phyloP scores from a whole-genome alignment of 2,329 filamentous ascomycete genomes.

The Calycina herbarum region DNA sequence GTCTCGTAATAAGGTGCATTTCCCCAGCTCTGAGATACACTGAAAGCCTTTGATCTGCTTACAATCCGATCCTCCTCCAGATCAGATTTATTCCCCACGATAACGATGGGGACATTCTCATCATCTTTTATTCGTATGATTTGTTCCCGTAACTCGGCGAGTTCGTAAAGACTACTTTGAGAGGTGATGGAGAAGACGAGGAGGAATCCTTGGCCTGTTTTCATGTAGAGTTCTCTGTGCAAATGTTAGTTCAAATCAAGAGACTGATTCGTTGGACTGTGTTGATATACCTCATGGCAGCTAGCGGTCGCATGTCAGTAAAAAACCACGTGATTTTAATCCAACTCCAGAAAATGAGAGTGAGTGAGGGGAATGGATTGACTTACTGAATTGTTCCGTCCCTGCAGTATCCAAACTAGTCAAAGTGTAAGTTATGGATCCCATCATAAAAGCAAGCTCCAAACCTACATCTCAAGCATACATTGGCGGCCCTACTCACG shows the following conservation, averaged over 20 bases:
- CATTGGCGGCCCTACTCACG: slow-evolving; percentile 64
- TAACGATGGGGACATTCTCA: slow-evolving; percentile 67
- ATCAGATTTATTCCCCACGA: slow-evolving; percentile 74
- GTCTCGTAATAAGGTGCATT: slow-evolving; percentile 75
- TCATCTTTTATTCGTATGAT: slow-evolving; percentile 74
- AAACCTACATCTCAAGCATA: slow-evolving; percentile 67
- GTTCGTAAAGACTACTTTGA: slow-evolving; percentile 65
- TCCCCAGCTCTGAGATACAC: slow-evolving; percentile 67
- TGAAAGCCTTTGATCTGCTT: slow-evolving; percentile 63
- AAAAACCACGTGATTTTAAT: slow-evolving; percentile 25
- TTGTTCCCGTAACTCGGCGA: slow-evolving; percentile 70
- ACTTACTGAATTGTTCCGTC: slow-evolving; percentile 74
- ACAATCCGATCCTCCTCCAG: slow-evolving; percentile 71
- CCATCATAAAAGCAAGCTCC: not conserved
- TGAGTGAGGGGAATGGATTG: not conserved
- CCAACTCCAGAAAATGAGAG: not conserved
- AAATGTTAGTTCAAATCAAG: too few species aligned
- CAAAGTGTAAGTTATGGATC: slow-evolving; percentile 20
- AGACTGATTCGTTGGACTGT: too few species aligned
- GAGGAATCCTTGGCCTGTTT: slow-evolving; percentile 72
- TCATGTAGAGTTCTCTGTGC: slow-evolving; percentile 68
- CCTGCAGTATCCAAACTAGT: slow-evolving; percentile 68
- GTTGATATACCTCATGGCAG: slow-evolving; percentile 54
- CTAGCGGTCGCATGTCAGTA: slow-evolving; percentile 38
- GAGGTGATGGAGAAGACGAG: slow-evolving; percentile 75